These are phyloP conservation scores for Pseudogymnoascus sp. DNA, from an alignment of 2,329 filamentous ascomycete genomes.

Conservation along the genomic window DNA sequence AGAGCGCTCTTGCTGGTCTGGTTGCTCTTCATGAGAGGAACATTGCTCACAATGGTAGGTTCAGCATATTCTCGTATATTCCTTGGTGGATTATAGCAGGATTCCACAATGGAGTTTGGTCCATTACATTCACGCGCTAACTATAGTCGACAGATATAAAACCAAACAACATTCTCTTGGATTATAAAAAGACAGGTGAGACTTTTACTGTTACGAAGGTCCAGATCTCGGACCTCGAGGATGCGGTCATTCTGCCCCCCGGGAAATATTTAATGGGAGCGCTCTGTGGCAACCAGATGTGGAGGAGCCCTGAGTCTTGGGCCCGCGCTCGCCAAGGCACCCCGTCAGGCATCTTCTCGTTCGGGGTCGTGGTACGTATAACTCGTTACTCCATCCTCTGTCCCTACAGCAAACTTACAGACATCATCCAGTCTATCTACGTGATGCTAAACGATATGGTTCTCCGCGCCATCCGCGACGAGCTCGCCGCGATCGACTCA, in stretches of 20 bases:
- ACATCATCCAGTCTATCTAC: conserved; percentile 35
- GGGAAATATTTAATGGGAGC: neutral
- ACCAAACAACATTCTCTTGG: neutral
- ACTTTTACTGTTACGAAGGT: neutral
- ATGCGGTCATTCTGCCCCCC: neutral
- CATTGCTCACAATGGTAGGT: conserved; percentile 31
- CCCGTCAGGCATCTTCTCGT: neutral
- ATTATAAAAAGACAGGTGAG: neutral
- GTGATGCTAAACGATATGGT: conserved; percentile 35
- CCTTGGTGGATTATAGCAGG: neutral
- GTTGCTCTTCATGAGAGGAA: conserved; percentile 31
- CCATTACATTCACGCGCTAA: neutral
- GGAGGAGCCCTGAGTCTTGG: neutral
- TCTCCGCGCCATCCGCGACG: conserved; percentile 28
- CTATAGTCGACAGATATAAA: neutral
- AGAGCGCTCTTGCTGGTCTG: conserved; percentile 34
- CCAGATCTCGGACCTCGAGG: neutral
- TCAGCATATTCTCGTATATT: conserved; percentile 12
- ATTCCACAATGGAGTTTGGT: neutral
- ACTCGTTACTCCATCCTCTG: neutral
- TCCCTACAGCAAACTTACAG: neutral
- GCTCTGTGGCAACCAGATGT: neutral
- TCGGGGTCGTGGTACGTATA: neutral
- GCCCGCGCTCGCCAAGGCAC: neutral
- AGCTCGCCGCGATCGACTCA: conserved; percentile 21